Conservation (phyloP, 2,329 filamentous ascomycete species). For the Huntiella abstrusa region DNA sequence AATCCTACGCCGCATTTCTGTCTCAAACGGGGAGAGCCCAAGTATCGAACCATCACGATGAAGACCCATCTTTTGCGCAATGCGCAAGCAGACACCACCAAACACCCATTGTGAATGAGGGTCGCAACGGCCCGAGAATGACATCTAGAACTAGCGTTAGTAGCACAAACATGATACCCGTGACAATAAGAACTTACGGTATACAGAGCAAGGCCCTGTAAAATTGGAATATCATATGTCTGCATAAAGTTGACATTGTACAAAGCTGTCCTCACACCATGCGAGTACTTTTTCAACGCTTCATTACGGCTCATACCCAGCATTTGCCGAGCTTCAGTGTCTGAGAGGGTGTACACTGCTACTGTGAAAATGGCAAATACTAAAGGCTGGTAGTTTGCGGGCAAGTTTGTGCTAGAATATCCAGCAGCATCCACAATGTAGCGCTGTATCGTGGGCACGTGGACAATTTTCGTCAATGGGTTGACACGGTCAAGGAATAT, state of each 20-base stretch:
- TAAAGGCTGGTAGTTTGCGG: conserved; percentile 39
- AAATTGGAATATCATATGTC: conserved; percentile 35
- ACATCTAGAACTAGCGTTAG: conserved; percentile 23
- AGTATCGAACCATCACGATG: conserved; percentile 41
- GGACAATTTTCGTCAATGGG: conserved; percentile 52
- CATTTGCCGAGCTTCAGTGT: conserved; percentile 34
- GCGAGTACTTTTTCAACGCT: conserved; percentile 32
- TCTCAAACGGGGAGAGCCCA: conserved; percentile 41
- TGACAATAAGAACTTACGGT: conserved; percentile 22
- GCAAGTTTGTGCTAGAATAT: conserved; percentile 28
- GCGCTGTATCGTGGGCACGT: conserved; percentile 50
- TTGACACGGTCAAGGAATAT: conserved; percentile 57
- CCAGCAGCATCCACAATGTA: conserved; percentile 44
- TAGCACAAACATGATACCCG: background rate
- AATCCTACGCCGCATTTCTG: conserved; percentile 46
- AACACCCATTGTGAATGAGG: conserved; percentile 41
- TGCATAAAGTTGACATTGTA: conserved; percentile 37
- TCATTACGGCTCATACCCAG: conserved; percentile 30
- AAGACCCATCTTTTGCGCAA: conserved; percentile 49
- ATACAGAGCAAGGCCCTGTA: conserved; percentile 41
- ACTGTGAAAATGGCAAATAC: conserved; percentile 48
- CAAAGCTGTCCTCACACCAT: conserved; percentile 31
- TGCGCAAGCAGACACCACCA: conserved; percentile 40
- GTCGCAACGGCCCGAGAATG: conserved; percentile 38
- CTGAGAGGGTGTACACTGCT: conserved; percentile 34